These are phyloP conservation scores for Rhizophagus clarus DNA, from an alignment of 192 early-diverging fungal species.

Conservation along the genomic window DNA sequence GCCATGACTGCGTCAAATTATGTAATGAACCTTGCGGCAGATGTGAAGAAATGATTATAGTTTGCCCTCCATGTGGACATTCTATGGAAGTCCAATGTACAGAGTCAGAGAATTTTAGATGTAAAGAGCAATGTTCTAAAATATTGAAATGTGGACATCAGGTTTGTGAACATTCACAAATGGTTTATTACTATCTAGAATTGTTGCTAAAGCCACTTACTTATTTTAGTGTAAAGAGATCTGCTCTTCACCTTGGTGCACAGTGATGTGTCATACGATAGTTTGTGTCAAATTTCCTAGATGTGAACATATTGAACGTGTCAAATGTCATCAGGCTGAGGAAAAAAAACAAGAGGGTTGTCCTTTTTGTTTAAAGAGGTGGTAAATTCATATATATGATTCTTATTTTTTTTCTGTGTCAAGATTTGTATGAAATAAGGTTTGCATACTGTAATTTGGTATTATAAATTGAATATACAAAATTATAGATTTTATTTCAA, in stretches of 20 bases:
- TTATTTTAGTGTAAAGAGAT: background rate
- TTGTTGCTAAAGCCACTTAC: background rate
- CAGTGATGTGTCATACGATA: background rate
- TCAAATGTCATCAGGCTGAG: background rate
- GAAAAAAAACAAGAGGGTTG: background rate
- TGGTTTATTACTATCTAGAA: background rate
- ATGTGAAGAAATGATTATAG: background rate
- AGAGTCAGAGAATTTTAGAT: background rate
- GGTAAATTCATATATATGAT: background rate
- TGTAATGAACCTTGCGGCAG: constrained; percentile 6
- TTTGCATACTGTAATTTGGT: no score
- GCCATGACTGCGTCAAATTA: constrained; percentile 17
- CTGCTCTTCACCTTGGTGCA: background rate
- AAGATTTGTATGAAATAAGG: no score
- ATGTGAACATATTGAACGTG: background rate
- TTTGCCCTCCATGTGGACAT: constrained; percentile 19
- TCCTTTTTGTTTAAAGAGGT: background rate
- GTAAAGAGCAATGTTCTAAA: background rate
- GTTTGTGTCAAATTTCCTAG: background rate
- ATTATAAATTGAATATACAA: no score
- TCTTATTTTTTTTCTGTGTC: no score
- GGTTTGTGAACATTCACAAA: background rate
- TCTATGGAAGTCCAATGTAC: background rate
- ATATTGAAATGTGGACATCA: constrained; percentile 13
- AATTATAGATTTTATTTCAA: no score